Percentiles rank a stretch among this genome's conserved stretches.
phyloP scores from a whole-genome alignment of 805 yeast genomes.

The Metschnikowia henanensis region DNA sequence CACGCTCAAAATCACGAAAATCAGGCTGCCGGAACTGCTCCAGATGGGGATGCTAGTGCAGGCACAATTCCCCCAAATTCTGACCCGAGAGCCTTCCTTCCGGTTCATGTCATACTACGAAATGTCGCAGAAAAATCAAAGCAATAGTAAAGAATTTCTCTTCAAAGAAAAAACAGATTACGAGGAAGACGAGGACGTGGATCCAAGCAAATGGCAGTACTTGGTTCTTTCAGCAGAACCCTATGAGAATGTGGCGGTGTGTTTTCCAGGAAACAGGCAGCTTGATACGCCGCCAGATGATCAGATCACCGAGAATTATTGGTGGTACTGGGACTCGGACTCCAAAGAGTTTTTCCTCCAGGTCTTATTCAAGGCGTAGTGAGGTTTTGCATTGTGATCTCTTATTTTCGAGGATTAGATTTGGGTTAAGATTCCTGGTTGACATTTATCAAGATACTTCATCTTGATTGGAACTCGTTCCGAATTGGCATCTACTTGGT shows the following conservation, averaged over 20 bases:
- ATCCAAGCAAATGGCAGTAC: constrained; percentile 56
- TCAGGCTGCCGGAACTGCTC: constrained; percentile 59
- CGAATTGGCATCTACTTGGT: too few relatives aligned
- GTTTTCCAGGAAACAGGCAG: constrained; percentile 66
- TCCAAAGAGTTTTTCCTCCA: constrained; percentile 70
- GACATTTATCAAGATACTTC: too few relatives aligned
- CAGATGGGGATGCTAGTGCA: constrained; percentile 67
- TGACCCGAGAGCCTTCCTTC: constrained; percentile 57
- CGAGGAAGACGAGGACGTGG: constrained; percentile 21
- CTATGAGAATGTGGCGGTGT: constrained; percentile 76
- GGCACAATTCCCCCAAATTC: constrained; percentile 53
- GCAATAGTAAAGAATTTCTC: constrained; percentile 27
- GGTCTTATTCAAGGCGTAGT: constrained; percentile 47
- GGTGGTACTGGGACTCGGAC: constrained; percentile 78
- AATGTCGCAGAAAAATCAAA: constrained; percentile 43
- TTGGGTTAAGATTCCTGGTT: too few relatives aligned
- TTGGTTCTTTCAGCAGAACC: constrained; percentile 87
- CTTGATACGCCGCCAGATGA: constrained; percentile 31
- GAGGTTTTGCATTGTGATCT: too few relatives aligned
- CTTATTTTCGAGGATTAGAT: too few relatives aligned
- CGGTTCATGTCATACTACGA: constrained; percentile 81
- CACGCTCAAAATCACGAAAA: constrained; percentile 61
- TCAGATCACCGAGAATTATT: constrained; percentile 39
- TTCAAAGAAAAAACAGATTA: constrained; percentile 19
- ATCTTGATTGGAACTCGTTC: too few relatives aligned